Percentiles rank a stretch among this genome's conserved stretches.
Evolutionary conservation across 306 rosid species (phyloP).

Genomic region (Pterocarpus macrocarpus): DNA sequence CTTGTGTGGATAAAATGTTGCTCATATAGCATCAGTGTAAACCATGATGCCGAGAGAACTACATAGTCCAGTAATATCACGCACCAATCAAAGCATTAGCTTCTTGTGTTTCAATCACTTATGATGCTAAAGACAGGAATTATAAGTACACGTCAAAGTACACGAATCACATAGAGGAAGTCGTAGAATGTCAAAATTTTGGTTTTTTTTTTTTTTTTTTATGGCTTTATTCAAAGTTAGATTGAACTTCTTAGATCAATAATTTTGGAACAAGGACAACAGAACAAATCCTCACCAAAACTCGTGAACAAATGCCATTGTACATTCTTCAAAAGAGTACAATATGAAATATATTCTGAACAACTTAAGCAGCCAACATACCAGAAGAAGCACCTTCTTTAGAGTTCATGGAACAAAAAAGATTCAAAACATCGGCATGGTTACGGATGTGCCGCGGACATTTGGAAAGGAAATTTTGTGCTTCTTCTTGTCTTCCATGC

Average conservation of each 20-base stretch:
- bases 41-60: conserved; percentile 17
- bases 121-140: neutral
- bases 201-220: conserved; percentile 25
- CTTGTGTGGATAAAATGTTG: too few relatives aligned
- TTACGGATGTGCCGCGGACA: conserved; percentile 80
- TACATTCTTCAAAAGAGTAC: conserved; percentile 51
- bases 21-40: neutral
- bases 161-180: conserved; percentile 24
- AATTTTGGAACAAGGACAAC: conserved; percentile 44
- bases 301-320: conserved; percentile 43
- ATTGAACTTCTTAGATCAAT: conserved; percentile 46
- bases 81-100: conserved; percentile 8
- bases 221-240: conserved; percentile 45
- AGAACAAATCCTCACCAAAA: conserved; percentile 51
- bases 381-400: conserved; percentile 56
- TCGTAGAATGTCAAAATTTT: conserved; percentile 21
- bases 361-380: conserved; percentile 61
- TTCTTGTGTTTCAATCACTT: too few relatives aligned
- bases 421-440: conserved; percentile 77
- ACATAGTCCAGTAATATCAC: neutral
- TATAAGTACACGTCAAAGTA: conserved; percentile 9
- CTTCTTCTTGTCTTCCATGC: conserved; percentile 68
- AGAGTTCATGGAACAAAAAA: conserved; percentile 63
- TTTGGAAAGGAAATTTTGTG: conserved; percentile 78
- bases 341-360: conserved; percentile 37